Evolutionary conservation across 148 eudicot genomes (phyloP).

Genomic region (Amaranthus hypochondriacus): DNA sequence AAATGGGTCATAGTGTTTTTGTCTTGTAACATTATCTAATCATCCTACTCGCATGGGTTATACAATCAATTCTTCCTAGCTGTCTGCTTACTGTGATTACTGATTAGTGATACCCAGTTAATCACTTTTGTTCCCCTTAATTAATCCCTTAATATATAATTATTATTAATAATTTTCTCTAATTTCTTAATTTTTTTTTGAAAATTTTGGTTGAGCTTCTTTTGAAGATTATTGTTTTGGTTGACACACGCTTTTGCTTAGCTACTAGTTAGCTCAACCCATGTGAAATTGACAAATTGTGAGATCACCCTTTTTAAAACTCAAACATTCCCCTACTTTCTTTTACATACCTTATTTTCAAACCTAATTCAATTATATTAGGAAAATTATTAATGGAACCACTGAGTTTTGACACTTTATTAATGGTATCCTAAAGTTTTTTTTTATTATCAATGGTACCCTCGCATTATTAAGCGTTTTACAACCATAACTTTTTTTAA

Average conservation of each 20-base stretch:
- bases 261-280: slow-evolving; percentile 10
- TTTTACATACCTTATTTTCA: not conserved
- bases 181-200: not conserved
- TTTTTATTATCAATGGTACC: too few relatives aligned
- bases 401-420: too few relatives aligned
- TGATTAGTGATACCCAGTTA: slow-evolving; percentile 25
- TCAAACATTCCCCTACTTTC: slow-evolving; percentile 15
- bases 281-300: slow-evolving; percentile 23
- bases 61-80: slow-evolving; percentile 15
- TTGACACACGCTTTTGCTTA: slow-evolving; percentile 24
- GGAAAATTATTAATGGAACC: too few relatives aligned
- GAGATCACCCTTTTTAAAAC: slow-evolving; percentile 38
- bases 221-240: not conserved
- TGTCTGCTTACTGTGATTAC: slow-evolving; percentile 8
- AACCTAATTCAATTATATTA: too few relatives aligned
- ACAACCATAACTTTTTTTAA: too few relatives aligned
- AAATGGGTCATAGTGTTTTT: slow-evolving; percentile 13
- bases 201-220: not conserved
- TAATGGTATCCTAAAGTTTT: too few relatives aligned
- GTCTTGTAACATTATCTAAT: slow-evolving; percentile 19
- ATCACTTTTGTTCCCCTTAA: slow-evolving; percentile 5
- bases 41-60: slow-evolving; percentile 24
- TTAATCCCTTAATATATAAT: not conserved
- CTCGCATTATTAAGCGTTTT: too few relatives aligned
- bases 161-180: not conserved